A percentile compares a stretch with the other conserved stretches of the same genome.
phyloP scores from a whole-genome alignment of 441 rosid species.

The Croton setiger region DNA sequence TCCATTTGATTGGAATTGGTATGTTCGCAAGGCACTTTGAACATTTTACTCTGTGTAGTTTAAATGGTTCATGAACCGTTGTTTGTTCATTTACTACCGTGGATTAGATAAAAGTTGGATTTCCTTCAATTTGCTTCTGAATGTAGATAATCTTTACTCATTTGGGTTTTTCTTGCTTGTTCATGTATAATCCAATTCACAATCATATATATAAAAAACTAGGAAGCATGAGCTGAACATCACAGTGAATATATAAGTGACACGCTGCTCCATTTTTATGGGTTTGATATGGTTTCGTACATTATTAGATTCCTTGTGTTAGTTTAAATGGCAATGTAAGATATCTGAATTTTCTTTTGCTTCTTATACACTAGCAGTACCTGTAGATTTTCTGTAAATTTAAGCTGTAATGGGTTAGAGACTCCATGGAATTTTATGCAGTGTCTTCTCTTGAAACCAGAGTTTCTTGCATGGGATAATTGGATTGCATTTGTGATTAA shows the following conservation, averaged over 20 bases:
- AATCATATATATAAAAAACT: background rate
- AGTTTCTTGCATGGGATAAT: background rate
- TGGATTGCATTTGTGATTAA: background rate
- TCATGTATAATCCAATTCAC: background rate
- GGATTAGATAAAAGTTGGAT: constrained; percentile 19
- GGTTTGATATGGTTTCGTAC: background rate
- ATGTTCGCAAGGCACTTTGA: constrained; percentile 9
- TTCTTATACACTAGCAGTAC: too few relatives aligned
- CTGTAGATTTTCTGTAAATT: background rate
- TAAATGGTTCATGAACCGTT: constrained; percentile 21
- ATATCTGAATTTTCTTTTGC: background rate
- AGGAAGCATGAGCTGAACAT: background rate
- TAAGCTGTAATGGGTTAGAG: background rate
- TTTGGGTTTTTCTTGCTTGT: constrained; percentile 12
- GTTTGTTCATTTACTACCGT: constrained; percentile 21
- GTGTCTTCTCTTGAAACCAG: background rate
- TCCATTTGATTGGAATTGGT: constrained; percentile 25
- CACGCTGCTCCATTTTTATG: background rate
- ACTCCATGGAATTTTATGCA: background rate
- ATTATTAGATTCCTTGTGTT: background rate
- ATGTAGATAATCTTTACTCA: constrained; percentile 32
- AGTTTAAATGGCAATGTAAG: background rate
- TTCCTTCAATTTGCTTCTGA: constrained; percentile 22
- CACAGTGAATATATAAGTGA: background rate
- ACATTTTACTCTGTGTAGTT: constrained; percentile 2